phyloP scores from a whole-genome alignment of 441 rosid species.

The Pelargonium australe region DNA sequence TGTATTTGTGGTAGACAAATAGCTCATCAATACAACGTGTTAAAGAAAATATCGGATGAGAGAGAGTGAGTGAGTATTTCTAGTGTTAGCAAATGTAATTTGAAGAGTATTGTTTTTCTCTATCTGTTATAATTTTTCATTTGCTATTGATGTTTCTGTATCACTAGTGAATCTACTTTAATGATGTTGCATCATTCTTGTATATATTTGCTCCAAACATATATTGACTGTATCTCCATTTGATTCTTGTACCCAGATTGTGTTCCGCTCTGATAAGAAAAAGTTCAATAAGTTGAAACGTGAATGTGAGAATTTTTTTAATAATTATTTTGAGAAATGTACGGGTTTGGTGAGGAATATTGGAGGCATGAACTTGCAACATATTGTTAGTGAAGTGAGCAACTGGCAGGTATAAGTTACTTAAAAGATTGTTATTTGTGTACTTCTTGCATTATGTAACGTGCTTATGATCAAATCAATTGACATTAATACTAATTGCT shows the following conservation, averaged over 20 bases:
- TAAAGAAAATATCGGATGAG: too few relatives aligned
- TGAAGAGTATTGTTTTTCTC: too few relatives aligned
- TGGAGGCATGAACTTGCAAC: conserved; percentile 40
- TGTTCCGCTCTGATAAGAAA: conserved; percentile 59
- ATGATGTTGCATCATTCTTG: background rate
- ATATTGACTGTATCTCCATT: background rate
- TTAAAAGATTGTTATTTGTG: background rate
- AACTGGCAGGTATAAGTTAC: conserved; percentile 74
- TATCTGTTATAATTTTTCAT: too few relatives aligned
- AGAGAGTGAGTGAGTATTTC: too few relatives aligned
- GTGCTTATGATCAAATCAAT: background rate
- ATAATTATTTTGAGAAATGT: conserved; percentile 28
- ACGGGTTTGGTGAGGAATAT: conserved; percentile 36
- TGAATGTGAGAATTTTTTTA: conserved; percentile 58
- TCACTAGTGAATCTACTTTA: background rate
- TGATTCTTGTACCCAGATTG: conserved; percentile 44
- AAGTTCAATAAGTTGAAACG: conserved; percentile 63
- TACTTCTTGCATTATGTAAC: background rate
- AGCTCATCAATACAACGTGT: too few relatives aligned
- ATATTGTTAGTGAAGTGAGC: conserved; percentile 44
- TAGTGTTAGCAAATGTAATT: too few relatives aligned
- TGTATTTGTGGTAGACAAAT: too few relatives aligned
- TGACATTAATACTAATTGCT: background rate
- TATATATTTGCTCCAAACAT: background rate
- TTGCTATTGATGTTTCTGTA: background rate